Evolutionary conservation across 2,329 filamentous ascomycete genomes (phyloP), one percentile per base, ranked within the genome.

Genomic region (Daldinia sp.): DNA sequence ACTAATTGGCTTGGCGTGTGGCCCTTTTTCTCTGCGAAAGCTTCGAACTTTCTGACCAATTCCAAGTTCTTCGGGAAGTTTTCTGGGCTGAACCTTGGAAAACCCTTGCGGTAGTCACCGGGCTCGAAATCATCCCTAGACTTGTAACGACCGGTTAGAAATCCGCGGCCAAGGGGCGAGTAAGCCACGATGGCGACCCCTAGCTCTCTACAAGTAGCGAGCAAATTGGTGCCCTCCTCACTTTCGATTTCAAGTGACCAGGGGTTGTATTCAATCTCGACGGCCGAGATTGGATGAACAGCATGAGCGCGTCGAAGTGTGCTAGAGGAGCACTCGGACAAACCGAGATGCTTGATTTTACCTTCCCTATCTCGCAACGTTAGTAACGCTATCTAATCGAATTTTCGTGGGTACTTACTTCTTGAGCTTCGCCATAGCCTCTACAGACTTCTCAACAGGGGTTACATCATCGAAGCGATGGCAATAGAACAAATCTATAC

Each of bases 211-310:
- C 79, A 81, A 0, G 85, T 83, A 39, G 79, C 75, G 9, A 87
- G 73, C 30, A 87, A 71, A 15, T 77, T 76, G 6, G 80, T 81
- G 6, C 79, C 74, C 2, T 71, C 75, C 13, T 81, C 81, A 47
- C 34, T 58, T 72, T 90, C 87, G 64, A 90, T 85, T 61, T 86
- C 80, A 34, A 90, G 78, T 1, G 80, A 74, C 70, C 84, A 86
- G 1, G 81, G 81, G 3, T 76, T 80, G 70, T 82, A 84, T 71
- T 86, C 83, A 51, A 85, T 77, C 67, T 86, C 81, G 0, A 82
- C 77, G 2, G 82, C 82, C 10, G 79, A 73, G 59, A 86, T 80
- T 6, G 79, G 82, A 62, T 78, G 77, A 29, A 85, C 74, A 47
- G 78, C 78, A 70, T 76, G 73, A 4, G 82, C 84, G 3, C 83